phyloP scores from a whole-genome alignment of 805 yeast genomes.

The Suhomyces sp. region DNA sequence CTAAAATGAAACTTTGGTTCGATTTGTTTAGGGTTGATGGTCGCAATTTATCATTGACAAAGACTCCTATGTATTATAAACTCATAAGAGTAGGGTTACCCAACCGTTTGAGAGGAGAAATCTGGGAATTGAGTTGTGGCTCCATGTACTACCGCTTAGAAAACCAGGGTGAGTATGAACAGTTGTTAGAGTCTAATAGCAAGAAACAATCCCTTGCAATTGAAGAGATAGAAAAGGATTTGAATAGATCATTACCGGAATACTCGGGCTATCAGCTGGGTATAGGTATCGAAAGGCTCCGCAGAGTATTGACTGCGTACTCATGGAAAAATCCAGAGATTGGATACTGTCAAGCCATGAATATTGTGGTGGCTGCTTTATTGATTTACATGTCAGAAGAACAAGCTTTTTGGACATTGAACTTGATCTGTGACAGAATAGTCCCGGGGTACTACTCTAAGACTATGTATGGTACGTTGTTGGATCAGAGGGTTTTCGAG shows the following conservation, averaged over 20 bases:
- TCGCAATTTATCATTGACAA: constrained; percentile 71
- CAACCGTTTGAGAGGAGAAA: constrained; percentile 90
- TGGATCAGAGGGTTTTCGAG: constrained; percentile 94
- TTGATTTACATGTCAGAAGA: constrained; percentile 89
- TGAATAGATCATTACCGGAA: constrained; percentile 92
- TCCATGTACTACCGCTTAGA: constrained; percentile 72
- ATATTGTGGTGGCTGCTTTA: constrained; percentile 80
- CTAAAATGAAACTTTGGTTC: constrained; percentile 90
- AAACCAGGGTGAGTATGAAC: constrained; percentile 57
- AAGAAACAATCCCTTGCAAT: constrained; percentile 77
- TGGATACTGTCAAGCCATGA: constrained; percentile 99
- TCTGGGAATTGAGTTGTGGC: constrained; percentile 93
- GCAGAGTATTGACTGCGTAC: constrained; percentile 89
- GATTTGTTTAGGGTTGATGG: constrained; percentile 86
- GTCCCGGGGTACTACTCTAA: constrained; percentile 96
- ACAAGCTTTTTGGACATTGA: constrained; percentile 93
- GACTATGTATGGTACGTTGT: constrained; percentile 94
- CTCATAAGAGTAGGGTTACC: constrained; percentile 90
- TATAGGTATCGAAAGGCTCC: constrained; percentile 80
- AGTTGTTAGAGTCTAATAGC: constrained; percentile 57
- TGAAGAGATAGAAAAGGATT: constrained; percentile 95
- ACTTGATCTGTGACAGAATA: constrained; percentile 74
- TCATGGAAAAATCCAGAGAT: constrained; percentile 97
- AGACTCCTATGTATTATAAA: constrained; percentile 75
- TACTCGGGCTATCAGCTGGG: constrained; percentile 87